Conservation (phyloP, 345 rosid genomes). For the Syzygium aromaticum region DNA sequence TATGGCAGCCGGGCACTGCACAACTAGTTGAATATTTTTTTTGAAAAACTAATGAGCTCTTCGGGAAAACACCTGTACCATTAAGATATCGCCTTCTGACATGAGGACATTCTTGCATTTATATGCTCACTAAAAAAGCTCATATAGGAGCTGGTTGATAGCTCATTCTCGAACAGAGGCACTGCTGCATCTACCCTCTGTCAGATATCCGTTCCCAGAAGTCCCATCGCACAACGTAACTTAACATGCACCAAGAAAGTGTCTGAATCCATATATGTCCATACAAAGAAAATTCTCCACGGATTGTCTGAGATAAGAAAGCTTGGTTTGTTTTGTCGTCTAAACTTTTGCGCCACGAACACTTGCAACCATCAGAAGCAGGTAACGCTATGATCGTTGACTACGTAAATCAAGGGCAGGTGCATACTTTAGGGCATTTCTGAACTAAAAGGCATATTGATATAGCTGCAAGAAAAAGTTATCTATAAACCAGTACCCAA, state of each 20-base stretch:
- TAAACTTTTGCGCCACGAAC: neutral
- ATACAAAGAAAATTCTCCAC: neutral
- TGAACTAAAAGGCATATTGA: neutral
- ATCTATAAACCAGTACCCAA: neutral
- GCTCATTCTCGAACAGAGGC: neutral
- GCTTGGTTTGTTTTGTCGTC: neutral
- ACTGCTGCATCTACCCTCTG: neutral
- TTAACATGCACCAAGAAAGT: neutral
- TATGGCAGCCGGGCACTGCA: neutral
- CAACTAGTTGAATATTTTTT: neutral
- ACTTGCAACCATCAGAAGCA: neutral
- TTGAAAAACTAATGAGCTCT: neutral
- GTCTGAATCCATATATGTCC: neutral
- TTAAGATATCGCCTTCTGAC: neutral
- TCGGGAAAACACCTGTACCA: neutral
- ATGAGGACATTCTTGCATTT: neutral
- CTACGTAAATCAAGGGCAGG: neutral
- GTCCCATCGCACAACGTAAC: neutral
- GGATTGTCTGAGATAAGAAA: neutral
- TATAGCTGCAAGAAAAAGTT: neutral
- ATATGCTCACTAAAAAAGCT: neutral
- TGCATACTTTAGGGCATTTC: neutral
- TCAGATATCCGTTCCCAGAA: neutral
- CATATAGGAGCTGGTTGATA: neutral
- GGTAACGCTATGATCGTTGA: neutral